Conservation (phyloP, 164 flowering plant genomes). For the Saururus chinensis region DNA sequence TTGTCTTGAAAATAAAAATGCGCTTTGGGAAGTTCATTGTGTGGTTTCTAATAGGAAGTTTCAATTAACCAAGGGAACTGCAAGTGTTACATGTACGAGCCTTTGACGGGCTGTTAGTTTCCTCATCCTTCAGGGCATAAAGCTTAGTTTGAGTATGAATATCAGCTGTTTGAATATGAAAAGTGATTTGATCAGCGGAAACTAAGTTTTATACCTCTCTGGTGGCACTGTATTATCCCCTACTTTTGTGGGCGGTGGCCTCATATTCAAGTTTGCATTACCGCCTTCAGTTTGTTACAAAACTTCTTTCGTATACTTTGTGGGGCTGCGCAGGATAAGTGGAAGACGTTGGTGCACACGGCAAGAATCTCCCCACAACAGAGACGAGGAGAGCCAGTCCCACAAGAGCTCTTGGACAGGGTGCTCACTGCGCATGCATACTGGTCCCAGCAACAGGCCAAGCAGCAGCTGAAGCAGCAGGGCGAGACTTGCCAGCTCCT, state of each 20-base stretch:
- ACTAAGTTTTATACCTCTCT: no score
- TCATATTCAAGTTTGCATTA: neutral
- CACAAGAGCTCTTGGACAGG: constrained; percentile 84
- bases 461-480: constrained; percentile 46
- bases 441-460: constrained; percentile 82
- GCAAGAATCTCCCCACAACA: constrained; percentile 90
- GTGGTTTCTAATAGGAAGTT: no score
- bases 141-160: no score
- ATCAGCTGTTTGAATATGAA: no score
- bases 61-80: no score
- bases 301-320: neutral
- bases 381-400: constrained; percentile 94
- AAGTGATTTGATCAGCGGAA: no score
- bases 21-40: no score
- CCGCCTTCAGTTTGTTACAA: neutral
- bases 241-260: no score
- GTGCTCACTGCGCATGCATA: constrained; percentile 72
- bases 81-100: no score
- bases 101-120: no score
- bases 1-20: neutral
- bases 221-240: no score
- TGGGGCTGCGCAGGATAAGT: constrained; percentile 61
- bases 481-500: constrained; percentile 15
- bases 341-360: constrained; percentile 97
- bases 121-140: no score